Base-by-base conservation (phyloP, 2,329 filamentous ascomycete species). In the Fusarium neocosmosporiellum region DNA sequence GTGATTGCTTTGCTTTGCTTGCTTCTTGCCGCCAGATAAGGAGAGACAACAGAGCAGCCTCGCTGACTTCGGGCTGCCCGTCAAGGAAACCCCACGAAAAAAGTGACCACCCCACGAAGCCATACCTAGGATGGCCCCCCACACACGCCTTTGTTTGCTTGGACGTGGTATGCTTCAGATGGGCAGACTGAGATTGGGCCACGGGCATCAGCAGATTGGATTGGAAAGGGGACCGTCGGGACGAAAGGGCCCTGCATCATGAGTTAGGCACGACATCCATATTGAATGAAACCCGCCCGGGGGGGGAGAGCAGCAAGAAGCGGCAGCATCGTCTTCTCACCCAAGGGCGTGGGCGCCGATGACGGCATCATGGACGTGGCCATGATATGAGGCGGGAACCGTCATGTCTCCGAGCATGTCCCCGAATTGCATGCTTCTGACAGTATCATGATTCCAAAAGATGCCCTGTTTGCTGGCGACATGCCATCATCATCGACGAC, bases 141-240 rank as follows among this genome's bases (percentile, higher is more conserved):
- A 64, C 70, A 62, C 55, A 48, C 58, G 58, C 37, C n/a, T 55
- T 37, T 59, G 39, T 61, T 14, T 73, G 58, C 27, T 41, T 27
- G 24, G n/a, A 62, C 50, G 69, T 72, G 70, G 61, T 57, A 69
- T 72, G 61, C 65, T 50, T 63, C 48, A 59, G 53, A 72, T 65
- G 60, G 57, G 48, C 31, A 71, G 65, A 48, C 36, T 58, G n/a
- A 60, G 31, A 71, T 63, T 62, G 59, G 63, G n/a, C 11, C 55
- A 59, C 31, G 34, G 36, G 57, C 65, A 60, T 66, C 66, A 69
- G 65, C 53, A 72, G 65, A 72, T 34, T 29, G 53, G 54, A 27
- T 24, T 36, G 14, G 29, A 31, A 57, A 16, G n/a, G 8, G 16
- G 53, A 55, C 46, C 46, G 50, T 73, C 22, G 24, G 27, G 37